Evolutionary conservation across 202 grass and related monocot species (phyloP).

Genomic region (Panicum hallii): DNA sequence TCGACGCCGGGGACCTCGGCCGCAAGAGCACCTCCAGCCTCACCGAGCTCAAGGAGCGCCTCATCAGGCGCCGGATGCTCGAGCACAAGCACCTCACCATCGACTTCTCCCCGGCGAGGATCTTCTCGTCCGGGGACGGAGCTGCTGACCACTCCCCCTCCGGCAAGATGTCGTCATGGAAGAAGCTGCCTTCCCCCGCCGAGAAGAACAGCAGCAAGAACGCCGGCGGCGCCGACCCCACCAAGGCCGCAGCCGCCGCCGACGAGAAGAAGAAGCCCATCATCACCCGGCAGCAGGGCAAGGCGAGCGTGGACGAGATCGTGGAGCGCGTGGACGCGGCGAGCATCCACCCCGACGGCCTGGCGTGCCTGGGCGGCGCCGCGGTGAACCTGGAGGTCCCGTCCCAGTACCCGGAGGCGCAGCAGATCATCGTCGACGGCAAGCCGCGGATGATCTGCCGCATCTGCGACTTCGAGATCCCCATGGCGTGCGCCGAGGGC

Average conservation of each 20-base stretch:
- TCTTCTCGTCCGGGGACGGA: slow-evolving; percentile 15
- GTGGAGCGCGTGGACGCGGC: slow-evolving; percentile 58
- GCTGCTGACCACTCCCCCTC: neutral
- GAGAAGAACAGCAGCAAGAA: slow-evolving; percentile 56
- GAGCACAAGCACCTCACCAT: slow-evolving; percentile 73
- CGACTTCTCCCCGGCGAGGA: slow-evolving; percentile 56
- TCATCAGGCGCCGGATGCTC: slow-evolving; percentile 68
- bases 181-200: slow-evolving; percentile 86
- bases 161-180: slow-evolving; percentile 87
- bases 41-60: slow-evolving; percentile 80
- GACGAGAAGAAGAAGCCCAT: slow-evolving; percentile 50
- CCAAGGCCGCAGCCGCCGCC: neutral
- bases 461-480: slow-evolving; percentile 96
- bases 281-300: slow-evolving; percentile 57
- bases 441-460: slow-evolving; percentile 90
- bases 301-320: slow-evolving; percentile 61
- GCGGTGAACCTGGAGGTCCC: slow-evolving; percentile 40
- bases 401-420: slow-evolving; percentile 44
- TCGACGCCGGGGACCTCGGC: slow-evolving; percentile 47
- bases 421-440: slow-evolving; percentile 57
- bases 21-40: slow-evolving; percentile 67
- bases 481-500: slow-evolving; percentile 68
- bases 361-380: slow-evolving; percentile 39
- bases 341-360: slow-evolving; percentile 54
- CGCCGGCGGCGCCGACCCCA: neutral